Evolutionary conservation across 495 filamentous ascomycete species (phyloP), one percentile per base, ranked within the genome.

Genomic region (Geopyxis carbonaria): DNA sequence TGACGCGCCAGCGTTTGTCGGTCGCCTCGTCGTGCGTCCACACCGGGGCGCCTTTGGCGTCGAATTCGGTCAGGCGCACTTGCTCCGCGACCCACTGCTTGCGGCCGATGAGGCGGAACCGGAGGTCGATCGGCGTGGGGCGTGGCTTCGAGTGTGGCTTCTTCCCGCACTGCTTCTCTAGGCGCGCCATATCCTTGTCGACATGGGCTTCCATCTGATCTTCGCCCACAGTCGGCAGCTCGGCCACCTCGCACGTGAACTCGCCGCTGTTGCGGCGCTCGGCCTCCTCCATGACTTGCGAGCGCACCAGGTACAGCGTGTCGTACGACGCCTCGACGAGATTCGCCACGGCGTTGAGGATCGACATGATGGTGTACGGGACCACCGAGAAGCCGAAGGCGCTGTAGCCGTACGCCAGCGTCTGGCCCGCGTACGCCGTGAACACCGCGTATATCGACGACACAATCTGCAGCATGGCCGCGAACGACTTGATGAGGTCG

Each of bases 361-460:
- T 71, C 4, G 75, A 78, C 40, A 81, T 67, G 27, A 79, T 57
- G 27, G 75, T 70, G 55, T 80, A 81, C 0, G 72, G 64, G 2
- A 58, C 31, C 4, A 67, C 63, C 1, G 64, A 64, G 13, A 67
- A 56, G 8, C 63, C 61, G 38, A 61, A 67, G 9, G 64, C 61
- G 0, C 63, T 60, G 40, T 61, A 67, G 19, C 64, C 64, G 40
- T 60, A 67, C 4, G 7, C 38, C 1, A 30, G 11, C 9, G 63
- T 45, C 41, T 67, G 62, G 34, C 56, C 46, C 2, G 59, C 59
- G 24, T 58, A 56, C 0, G 63, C 48, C 11, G 46, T 42, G 44
- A 59, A 65, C 5, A 65, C 38, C 4, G 62, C 56, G 31, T 44
- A 46, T 1, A 47, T 19, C 0, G 62, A 57, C 37, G 50, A 62